Evolutionary conservation across 2,329 filamentous ascomycete genomes (phyloP).

Genomic region (Aureobasidium sp.): DNA sequence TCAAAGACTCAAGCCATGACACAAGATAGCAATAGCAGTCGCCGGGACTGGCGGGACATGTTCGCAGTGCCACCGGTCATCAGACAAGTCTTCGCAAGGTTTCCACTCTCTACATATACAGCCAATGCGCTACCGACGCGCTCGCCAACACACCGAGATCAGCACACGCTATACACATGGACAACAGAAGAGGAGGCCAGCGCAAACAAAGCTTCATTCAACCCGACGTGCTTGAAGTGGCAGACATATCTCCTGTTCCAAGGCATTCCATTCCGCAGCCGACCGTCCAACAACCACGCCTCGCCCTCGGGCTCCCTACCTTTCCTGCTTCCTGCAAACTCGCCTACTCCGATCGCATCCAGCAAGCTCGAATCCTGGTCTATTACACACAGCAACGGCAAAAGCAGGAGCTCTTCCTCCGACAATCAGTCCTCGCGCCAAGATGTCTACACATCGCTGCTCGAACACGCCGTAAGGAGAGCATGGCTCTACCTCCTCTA

Average conservation of each 20-base stretch:
- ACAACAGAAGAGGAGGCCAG: slow-evolving; percentile 56
- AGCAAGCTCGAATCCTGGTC: slow-evolving; percentile 65
- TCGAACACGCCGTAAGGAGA: slow-evolving; percentile 70
- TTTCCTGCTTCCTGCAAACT: slow-evolving; percentile 61
- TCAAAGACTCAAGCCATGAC: background rate
- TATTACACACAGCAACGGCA: slow-evolving; percentile 18
- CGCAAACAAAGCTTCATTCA: slow-evolving; percentile 66
- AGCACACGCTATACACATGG: slow-evolving; percentile 70
- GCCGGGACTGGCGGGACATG: slow-evolving; percentile 20
- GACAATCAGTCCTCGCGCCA: slow-evolving; percentile 32
- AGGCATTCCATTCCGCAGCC: slow-evolving; percentile 57
- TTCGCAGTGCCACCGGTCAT: slow-evolving; percentile 65
- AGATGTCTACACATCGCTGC: slow-evolving; percentile 70
- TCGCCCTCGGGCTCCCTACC: slow-evolving; percentile 84
- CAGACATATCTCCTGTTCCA: slow-evolving; percentile 85
- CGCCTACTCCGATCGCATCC: slow-evolving; percentile 45
- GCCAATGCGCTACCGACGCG: slow-evolving; percentile 67
- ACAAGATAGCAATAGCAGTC: slow-evolving; percentile 15
- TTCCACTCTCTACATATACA: slow-evolving; percentile 71
- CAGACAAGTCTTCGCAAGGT: slow-evolving; percentile 74
- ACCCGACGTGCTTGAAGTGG: slow-evolving; percentile 92
- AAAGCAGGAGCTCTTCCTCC: background rate
- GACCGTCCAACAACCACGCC: slow-evolving; percentile 83
- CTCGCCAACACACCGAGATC: slow-evolving; percentile 40
- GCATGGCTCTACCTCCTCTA: slow-evolving; percentile 88